Evolutionary conservation across 2,329 filamentous ascomycete genomes (phyloP), one percentile per base, ranked within the genome.

Genomic region (Pseudodiploospora longispora): DNA sequence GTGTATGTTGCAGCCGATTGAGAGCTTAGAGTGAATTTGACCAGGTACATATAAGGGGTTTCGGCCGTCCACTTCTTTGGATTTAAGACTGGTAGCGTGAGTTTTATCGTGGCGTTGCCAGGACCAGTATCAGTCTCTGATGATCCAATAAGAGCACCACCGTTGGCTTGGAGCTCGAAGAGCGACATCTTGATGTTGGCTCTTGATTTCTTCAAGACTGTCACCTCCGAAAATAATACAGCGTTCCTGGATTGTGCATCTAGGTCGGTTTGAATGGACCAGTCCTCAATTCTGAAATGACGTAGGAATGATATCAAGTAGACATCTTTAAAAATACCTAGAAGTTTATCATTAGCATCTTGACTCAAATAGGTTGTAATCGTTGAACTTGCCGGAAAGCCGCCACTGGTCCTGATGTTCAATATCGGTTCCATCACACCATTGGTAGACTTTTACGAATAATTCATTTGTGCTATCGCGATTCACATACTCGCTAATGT

Each of bases 391-490:
- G 69, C 73, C 75, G 28, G 74, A 78, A 6, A 82, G 61, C 74
- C 78, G 79, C 80, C 80, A 83, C 56, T 82, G 78, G 58, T 83
- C 78, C 53, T 79, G 78, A 45, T 83, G 79, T 57, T 85, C 81
- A 35, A 84, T 78, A 52, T 83, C 84, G 0, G 75, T 76, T 5
- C 78, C 81, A 52, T 83, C 80, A 9, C 72, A 83, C 67, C 75
- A 83, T 56, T 84, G 78, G 53, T 85, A 85, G 0, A 85, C 82
- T 28, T 72, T 69, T 2, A 85, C 78, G 4, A 72, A 68, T 3
- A 85, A 54, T 36, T 69, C 68, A 49, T 82, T 83, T 32, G 66
- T 54, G 1, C 57, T 64, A 3, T 62, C 56, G 3, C 60, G 49
- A 10, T 56, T 59, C 5, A 82, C 59, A 33, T 68, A 58, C 0